A percentile compares a stretch with the other conserved stretches of the same genome.
Conservation (phyloP, 257 asterid genomes). For the Nicotiana attenuata region DNA sequence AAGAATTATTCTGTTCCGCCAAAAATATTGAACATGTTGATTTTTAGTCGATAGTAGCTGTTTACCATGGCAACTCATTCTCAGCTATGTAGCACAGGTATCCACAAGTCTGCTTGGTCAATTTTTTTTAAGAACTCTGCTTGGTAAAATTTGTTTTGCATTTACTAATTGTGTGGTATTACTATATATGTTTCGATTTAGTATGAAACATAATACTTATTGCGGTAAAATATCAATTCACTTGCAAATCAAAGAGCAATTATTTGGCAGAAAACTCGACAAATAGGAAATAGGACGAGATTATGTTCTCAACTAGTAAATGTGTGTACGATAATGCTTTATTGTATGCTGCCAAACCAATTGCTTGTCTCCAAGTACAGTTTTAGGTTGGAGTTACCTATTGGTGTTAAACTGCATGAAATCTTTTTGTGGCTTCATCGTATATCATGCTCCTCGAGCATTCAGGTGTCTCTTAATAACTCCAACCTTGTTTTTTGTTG, state of each 20-base stretch:
- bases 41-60: neutral
- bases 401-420: neutral
- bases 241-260: neutral
- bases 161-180: neutral
- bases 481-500: constrained; percentile 27
- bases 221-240: neutral
- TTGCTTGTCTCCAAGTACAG: neutral
- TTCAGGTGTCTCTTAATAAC: neutral
- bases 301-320: neutral
- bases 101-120: neutral
- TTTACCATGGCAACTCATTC: neutral
- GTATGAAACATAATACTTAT: neutral
- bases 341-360: neutral
- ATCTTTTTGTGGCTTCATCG: neutral
- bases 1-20: neutral
- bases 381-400: neutral
- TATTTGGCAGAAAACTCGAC: neutral
- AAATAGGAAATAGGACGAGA: neutral
- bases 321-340: neutral
- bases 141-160: neutral
- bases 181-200: neutral
- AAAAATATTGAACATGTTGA: neutral
- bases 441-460: neutral
- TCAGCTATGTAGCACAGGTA: neutral
- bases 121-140: neutral